These are phyloP conservation scores for Ustilago vetiveriae DNA, from an alignment of 1,284 basidiomycete species.

Conservation along the genomic window DNA sequence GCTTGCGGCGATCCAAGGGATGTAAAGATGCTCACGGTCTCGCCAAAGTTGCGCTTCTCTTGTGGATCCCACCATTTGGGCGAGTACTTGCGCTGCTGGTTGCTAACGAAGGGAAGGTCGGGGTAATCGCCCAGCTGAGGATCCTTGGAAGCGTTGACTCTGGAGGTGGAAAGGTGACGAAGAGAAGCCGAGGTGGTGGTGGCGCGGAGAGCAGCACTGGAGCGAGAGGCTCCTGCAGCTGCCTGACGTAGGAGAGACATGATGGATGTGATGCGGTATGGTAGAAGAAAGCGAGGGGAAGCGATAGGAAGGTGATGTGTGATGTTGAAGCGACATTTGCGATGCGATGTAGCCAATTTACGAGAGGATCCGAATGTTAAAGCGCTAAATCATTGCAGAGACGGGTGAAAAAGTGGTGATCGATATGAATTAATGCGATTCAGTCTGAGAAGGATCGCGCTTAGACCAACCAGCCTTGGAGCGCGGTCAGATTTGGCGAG, in stretches of 20 bases:
- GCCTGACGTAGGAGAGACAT: constrained; percentile 49
- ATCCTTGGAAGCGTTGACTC: constrained; percentile 43
- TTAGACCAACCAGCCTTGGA: constrained; percentile 3
- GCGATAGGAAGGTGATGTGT: too few relatives aligned
- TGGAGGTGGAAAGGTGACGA: constrained; percentile 34
- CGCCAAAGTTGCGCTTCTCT: constrained; percentile 66
- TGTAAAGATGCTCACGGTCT: constrained; percentile 49
- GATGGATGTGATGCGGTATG: constrained; percentile 32
- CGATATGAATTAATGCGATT: too few relatives aligned
- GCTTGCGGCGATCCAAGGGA: neutral
- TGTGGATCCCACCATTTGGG: constrained; percentile 66
- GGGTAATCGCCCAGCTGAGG: constrained; percentile 67
- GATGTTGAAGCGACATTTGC: too few relatives aligned
- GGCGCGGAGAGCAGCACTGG: constrained; percentile 14
- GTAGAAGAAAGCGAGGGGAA: too few relatives aligned
- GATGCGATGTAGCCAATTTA: too few relatives aligned
- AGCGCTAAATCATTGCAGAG: neutral
- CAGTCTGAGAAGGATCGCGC: neutral
- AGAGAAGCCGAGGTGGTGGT: constrained; percentile 12
- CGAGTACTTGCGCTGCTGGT: constrained; percentile 59
- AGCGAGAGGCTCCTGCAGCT: constrained; percentile 34
- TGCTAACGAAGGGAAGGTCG: constrained; percentile 51
- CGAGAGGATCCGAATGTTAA: neutral
- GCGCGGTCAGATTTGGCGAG: too few relatives aligned
- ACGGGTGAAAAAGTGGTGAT: neutral